Conservation (phyloP, 83 land plant genomes). For the Diphasiastrum complanatum region DNA sequence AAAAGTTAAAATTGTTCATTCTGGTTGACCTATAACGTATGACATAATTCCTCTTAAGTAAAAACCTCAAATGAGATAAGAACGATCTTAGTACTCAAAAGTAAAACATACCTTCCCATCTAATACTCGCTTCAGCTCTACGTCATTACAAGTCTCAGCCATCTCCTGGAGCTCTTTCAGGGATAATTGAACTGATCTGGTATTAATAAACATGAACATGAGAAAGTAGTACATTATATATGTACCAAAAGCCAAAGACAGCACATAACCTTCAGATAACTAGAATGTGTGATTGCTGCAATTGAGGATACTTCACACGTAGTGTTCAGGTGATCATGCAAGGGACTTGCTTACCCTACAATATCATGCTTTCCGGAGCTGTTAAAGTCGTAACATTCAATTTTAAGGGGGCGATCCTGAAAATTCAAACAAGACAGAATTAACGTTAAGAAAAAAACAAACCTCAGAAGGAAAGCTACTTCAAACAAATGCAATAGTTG, state of each 20-base stretch:
- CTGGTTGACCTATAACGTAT: background rate
- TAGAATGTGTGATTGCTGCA: background rate
- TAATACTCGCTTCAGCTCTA: constrained; percentile 7
- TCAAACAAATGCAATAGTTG: constrained; percentile 2
- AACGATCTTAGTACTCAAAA: too few species aligned
- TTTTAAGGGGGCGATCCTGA: constrained; percentile 64
- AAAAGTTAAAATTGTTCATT: background rate
- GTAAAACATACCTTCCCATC: background rate
- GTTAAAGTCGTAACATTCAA: constrained; percentile 77
- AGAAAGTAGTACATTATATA: background rate
- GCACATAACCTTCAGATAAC: background rate
- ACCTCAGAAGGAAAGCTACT: background rate
- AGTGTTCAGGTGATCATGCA: too few species aligned
- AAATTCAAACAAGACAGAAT: background rate
- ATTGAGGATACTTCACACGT: background rate
- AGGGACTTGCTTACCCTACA: constrained; percentile 52
- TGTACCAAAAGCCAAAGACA: background rate
- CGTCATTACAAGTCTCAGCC: background rate
- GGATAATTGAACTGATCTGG: constrained; percentile 14
- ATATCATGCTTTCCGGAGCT: constrained; percentile 73
- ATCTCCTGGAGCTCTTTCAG: constrained; percentile 11
- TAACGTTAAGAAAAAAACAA: background rate
- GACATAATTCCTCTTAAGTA: background rate
- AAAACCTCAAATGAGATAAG: background rate
- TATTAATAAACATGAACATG: background rate